Conservation (phyloP, 768 basidiomycete species). For the Pleurotus platypus region DNA sequence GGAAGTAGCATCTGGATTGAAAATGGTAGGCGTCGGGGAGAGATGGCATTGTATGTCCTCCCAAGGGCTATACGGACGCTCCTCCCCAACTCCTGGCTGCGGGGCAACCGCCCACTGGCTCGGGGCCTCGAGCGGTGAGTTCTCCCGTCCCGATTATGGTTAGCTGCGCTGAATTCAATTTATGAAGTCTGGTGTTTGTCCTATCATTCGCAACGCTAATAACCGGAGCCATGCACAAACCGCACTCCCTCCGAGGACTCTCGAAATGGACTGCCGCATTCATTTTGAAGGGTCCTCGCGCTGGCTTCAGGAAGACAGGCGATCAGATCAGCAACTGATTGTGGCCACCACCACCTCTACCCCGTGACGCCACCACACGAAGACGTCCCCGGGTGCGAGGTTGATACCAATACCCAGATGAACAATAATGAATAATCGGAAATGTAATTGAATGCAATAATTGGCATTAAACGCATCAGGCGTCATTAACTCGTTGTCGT, state of each 20-base stretch:
- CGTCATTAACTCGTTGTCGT: too few species aligned
- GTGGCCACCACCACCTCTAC: constrained; percentile 20
- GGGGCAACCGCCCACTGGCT: constrained; percentile 35
- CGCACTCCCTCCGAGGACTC: constrained; percentile 66
- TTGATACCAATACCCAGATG: not conserved
- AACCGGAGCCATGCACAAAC: constrained; percentile 58
- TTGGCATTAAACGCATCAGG: not conserved
- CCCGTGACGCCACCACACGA: not conserved
- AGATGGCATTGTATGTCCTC: constrained; percentile 78
- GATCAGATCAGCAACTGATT: constrained; percentile 25
- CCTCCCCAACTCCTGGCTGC: constrained; percentile 53
- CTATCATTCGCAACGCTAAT: constrained; percentile 64
- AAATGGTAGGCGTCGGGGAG: constrained; percentile 64
- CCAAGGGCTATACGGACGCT: constrained; percentile 65
- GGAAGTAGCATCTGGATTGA: constrained; percentile 80
- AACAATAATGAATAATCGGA: not conserved
- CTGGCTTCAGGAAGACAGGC: constrained; percentile 49
- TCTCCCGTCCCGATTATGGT: not conserved
- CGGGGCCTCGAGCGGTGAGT: constrained; percentile 54
- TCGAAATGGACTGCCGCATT: constrained; percentile 71
- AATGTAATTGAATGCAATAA: not conserved
- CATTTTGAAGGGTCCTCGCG: constrained; percentile 56
- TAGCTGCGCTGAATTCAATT: constrained; percentile 2
- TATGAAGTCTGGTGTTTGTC: constrained; percentile 51
- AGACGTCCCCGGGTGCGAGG: not conserved